phyloP scores from a whole-genome alignment of 257 asterid genomes.

The Ballota nigra region DNA sequence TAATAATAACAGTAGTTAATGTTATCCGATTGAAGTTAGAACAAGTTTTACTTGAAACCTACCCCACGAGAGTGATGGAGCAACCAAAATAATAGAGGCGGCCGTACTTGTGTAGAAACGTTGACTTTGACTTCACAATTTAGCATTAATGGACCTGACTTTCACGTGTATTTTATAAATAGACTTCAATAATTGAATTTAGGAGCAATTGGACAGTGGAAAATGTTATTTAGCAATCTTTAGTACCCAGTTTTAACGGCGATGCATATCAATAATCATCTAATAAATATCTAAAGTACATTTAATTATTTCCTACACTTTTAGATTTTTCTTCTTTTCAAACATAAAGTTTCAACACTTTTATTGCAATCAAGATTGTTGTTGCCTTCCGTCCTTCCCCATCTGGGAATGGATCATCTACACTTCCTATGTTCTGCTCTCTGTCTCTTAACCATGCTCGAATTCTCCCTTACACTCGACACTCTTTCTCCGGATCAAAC shows the following conservation, averaged over 20 bases:
- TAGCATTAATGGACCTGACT: not conserved
- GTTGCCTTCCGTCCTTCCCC: not conserved
- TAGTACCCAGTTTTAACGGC: no score
- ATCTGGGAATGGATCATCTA: not conserved
- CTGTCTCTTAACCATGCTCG: not conserved
- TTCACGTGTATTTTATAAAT: no score
- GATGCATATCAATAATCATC: no score
- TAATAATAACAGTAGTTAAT: no score
- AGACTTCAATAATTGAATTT: not conserved
- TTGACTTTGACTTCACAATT: no score
- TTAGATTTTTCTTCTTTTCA: not conserved
- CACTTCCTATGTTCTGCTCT: not conserved
- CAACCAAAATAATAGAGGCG: no score
- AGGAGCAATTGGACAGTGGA: not conserved
- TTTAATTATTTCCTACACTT: not conserved
- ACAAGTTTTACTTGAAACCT: no score
- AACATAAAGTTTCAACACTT: not conserved
- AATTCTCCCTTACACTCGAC: not conserved
- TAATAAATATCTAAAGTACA: no score
- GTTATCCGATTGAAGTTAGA: no score
- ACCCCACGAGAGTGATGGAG: no score
- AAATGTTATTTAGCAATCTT: not conserved
- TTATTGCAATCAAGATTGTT: not conserved
- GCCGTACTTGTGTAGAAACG: no score
- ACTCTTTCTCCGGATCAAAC: conserved; percentile 8